These are phyloP conservation scores for Phytophthora sojae DNA, from an alignment of 352 stramenopile species.

Conservation along the genomic window DNA sequence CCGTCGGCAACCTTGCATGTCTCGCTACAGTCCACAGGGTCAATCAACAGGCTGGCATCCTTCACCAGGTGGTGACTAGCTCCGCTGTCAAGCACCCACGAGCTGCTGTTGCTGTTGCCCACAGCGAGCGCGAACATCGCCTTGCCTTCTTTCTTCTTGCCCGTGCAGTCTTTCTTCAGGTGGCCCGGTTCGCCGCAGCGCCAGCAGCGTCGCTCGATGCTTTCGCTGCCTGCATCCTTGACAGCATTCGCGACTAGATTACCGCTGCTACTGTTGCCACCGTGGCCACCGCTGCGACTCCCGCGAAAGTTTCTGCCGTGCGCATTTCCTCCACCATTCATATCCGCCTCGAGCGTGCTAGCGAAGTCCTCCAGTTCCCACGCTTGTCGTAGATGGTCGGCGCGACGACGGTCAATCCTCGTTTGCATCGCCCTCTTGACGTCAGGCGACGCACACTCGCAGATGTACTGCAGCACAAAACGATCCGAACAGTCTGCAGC, in stretches of 20 bases:
- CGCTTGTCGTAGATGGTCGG: background rate
- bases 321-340: rapidly evolving
- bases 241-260: too few species aligned
- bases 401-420: background rate
- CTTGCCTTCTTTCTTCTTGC: too few species aligned
- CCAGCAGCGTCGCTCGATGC: too few species aligned
- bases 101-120: background rate
- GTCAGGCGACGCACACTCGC: background rate
- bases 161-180: too few species aligned
- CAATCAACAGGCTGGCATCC: background rate
- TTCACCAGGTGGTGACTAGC: background rate
- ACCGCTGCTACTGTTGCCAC: too few species aligned
- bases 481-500: background rate
- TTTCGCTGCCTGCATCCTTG: too few species aligned
- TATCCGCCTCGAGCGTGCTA: background rate
- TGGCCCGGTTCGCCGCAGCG: too few species aligned
- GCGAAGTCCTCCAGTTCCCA: background rate
- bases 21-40: background rate
- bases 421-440: background rate
- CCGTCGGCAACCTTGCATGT: background rate
- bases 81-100: background rate
- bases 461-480: background rate
- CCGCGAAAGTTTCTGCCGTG: too few species aligned
- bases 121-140: background rate
- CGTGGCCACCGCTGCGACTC: too few species aligned